Percentiles rank a stretch among this genome's conserved stretches.
These are phyloP conservation scores for Erucastrum elatum DNA, from an alignment of 345 rosid genomes.

Conservation along the genomic window DNA sequence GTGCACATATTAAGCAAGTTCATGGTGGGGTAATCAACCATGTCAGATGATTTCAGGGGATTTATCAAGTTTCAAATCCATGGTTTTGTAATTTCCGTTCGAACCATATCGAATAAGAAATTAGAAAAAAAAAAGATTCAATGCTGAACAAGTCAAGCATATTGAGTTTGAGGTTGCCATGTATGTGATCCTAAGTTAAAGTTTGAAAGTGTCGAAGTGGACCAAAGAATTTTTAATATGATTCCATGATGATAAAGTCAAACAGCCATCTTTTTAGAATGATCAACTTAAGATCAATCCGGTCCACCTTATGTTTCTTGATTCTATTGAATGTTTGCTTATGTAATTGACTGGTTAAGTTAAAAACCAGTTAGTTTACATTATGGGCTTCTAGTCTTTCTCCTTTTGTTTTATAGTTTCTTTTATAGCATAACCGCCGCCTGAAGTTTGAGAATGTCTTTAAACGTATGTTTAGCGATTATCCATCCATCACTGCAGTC, in stretches of 20 bases:
- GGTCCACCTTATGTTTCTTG: not conserved
- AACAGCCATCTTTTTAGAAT: not conserved
- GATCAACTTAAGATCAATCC: not conserved
- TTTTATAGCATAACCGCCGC: not conserved
- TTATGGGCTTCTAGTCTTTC: not conserved
- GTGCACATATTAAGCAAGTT: not conserved
- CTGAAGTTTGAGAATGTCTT: not conserved
- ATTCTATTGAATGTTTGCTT: not conserved
- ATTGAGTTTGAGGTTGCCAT: constrained; percentile 28
- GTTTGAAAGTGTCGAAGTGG: not conserved
- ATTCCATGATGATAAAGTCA: not conserved
- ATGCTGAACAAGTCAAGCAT: constrained; percentile 27
- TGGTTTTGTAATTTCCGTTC: constrained; percentile 18
- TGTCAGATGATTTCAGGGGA: not conserved
- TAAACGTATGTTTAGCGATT: not conserved
- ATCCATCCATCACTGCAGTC: not conserved
- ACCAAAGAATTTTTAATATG: constrained; percentile 12
- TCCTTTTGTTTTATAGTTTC: not conserved
- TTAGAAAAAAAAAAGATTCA: not conserved
- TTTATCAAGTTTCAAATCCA: constrained; percentile 53
- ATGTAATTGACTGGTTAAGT: not conserved
- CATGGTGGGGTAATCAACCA: not conserved
- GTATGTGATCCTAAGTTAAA: constrained; percentile 2
- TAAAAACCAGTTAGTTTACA: not conserved
- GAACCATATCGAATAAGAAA: not conserved